Evolutionary conservation across 2,329 filamentous ascomycete genomes (phyloP).

Genomic region (Coniochaeta sp.): DNA sequence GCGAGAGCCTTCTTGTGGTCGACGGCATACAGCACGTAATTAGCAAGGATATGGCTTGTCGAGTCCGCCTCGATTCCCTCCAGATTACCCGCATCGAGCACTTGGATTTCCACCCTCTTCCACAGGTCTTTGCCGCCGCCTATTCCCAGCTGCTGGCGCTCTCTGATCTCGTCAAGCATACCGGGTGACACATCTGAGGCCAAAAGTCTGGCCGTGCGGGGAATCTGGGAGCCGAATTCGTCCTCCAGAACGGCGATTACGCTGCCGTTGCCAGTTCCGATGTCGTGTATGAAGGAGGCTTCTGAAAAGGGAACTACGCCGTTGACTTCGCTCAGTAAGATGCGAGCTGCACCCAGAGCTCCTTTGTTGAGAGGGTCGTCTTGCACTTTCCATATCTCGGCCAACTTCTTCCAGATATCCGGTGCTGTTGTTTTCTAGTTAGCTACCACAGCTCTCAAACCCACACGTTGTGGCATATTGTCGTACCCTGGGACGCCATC

Average conservation of each 20-base stretch:
- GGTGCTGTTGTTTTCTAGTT: not conserved
- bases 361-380: not conserved
- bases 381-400: not conserved
- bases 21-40: not conserved
- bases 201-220: not conserved
- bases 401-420: slow-evolving; percentile 6
- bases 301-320: not conserved
- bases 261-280: not conserved
- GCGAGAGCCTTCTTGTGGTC: not conserved
- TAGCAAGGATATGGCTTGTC: not conserved
- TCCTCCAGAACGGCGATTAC: not conserved
- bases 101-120: not conserved
- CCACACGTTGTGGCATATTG: too few species aligned
- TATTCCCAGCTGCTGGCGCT: not conserved
- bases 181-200: not conserved
- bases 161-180: not conserved
- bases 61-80: not conserved
- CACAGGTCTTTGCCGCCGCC: not conserved
- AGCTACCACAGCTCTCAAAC: too few species aligned
- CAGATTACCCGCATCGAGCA: not conserved
- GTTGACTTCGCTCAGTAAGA: not conserved
- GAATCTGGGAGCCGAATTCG: not conserved
- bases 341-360: not conserved
- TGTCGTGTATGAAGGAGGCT: not conserved
- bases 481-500: not conserved